A percentile compares a stretch with the other conserved stretches of the same genome.
These are phyloP conservation scores for Kodamaea fukazawae DNA, from an alignment of 805 yeast genomes.

Conservation along the genomic window DNA sequence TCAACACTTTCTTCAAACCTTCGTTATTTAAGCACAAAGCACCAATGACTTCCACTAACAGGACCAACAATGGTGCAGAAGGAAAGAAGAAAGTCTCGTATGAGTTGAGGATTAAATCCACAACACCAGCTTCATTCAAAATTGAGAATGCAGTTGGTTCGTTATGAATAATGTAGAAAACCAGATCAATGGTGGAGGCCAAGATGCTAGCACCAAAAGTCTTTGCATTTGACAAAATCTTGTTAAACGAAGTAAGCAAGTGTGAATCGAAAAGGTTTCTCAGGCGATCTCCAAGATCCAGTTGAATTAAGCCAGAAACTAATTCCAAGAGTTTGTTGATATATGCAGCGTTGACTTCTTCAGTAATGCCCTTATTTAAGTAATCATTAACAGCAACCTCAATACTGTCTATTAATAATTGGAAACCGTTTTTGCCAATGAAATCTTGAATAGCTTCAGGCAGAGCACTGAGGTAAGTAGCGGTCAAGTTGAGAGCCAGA, in stretches of 20 bases:
- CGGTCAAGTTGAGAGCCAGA: constrained; percentile 54
- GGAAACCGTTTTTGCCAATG: constrained; percentile 64
- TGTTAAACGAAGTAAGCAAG: constrained; percentile 58
- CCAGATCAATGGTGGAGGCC: constrained; percentile 58
- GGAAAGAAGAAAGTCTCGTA: constrained; percentile 57
- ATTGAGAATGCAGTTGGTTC: constrained; percentile 89
- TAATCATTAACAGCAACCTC: constrained; percentile 65
- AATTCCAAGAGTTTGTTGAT: constrained; percentile 50
- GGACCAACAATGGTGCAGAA: constrained; percentile 53
- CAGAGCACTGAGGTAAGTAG: constrained; percentile 41
- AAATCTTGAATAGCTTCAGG: constrained; percentile 60
- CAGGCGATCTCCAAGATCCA: constrained; percentile 81
- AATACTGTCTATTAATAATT: constrained; percentile 55
- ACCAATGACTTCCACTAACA: constrained; percentile 73
- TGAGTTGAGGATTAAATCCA: constrained; percentile 60
- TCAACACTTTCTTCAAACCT: constrained; percentile 60
- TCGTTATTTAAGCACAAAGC: constrained; percentile 77
- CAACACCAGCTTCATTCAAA: constrained; percentile 71
- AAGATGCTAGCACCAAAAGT: constrained; percentile 68
- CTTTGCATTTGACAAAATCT: constrained; percentile 52
- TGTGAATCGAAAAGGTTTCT: constrained; percentile 86
- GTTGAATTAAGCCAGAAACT: constrained; percentile 58
- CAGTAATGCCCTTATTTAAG: constrained; percentile 43
- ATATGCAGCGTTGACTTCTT: neutral
- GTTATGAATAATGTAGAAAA: constrained; percentile 73